Evolutionary conservation across 176 grass and related monocot species (phyloP).

Genomic region (Ananas comosus): DNA sequence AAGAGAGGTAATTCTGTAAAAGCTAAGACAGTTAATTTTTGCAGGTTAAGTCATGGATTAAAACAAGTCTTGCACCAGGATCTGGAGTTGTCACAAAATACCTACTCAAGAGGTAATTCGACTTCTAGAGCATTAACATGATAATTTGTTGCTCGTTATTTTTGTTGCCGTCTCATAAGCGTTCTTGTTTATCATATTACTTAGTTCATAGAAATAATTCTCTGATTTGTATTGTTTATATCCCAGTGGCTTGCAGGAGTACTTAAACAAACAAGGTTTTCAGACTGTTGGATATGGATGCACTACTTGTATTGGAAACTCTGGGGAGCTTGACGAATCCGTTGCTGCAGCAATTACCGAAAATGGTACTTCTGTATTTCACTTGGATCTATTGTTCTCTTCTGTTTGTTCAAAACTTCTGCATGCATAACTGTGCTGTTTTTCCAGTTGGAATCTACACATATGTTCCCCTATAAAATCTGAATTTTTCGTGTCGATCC

Average conservation of each 20-base stretch:
- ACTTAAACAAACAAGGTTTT: constrained; percentile 14
- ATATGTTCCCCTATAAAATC: no score
- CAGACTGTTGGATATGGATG: constrained; percentile 18
- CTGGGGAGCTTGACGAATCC: constrained; percentile 16
- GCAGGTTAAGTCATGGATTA: constrained; percentile 23
- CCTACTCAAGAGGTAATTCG: constrained; percentile 12
- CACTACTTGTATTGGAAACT: constrained; percentile 22
- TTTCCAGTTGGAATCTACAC: no score
- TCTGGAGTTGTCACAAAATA: constrained; percentile 22
- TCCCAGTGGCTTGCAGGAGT: constrained; percentile 15
- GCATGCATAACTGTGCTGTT: no score
- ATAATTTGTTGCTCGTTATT: no score
- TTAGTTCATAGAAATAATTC: no score
- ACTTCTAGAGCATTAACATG: neutral
- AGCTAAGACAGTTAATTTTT: neutral
- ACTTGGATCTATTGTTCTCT: no score
- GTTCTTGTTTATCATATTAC: no score
- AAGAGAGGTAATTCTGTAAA: no score
- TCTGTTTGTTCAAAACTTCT: no score
- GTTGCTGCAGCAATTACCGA: constrained; percentile 19
- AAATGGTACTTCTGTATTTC: neutral
- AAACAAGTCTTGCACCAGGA: constrained; percentile 23
- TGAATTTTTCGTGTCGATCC: no score
- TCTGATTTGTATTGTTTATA: neutral
- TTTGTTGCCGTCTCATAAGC: no score